phyloP scores from a whole-genome alignment of 139 green algal species.

The Volvox reticuliferus region DNA sequence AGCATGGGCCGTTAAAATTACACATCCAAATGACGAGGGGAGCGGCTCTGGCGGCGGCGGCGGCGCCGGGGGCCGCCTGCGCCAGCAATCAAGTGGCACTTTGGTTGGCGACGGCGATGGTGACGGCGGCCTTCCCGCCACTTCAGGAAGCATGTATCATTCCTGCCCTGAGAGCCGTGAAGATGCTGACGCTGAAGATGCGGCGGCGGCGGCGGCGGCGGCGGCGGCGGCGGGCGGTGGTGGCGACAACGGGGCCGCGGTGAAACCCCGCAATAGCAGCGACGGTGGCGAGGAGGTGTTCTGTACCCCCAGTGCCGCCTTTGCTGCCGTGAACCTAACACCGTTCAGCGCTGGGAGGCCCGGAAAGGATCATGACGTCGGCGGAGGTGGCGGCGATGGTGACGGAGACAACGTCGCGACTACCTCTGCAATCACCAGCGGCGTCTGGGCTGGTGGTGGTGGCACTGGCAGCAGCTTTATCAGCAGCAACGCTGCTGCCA shows the following conservation, averaged over 20 bases:
- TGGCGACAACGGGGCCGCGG: too few species aligned
- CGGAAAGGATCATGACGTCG: not conserved
- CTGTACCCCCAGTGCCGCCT: conserved; percentile 1
- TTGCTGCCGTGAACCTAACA: not conserved
- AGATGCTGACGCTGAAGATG: not conserved
- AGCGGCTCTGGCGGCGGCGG: not conserved
- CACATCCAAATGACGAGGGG: not conserved
- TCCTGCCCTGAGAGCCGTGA: not conserved
- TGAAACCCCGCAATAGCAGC: not conserved
- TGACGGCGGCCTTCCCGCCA: not conserved
- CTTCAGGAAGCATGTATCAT: not conserved
- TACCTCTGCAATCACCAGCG: not conserved
- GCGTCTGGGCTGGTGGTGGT: not conserved
- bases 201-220: not conserved
- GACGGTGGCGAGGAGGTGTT: not conserved
- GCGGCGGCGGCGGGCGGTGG: not conserved
- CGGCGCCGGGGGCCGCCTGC: not conserved
- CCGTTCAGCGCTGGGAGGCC: not conserved
- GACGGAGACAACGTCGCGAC: not conserved
- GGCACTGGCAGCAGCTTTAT: not conserved
- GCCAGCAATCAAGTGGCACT: not conserved
- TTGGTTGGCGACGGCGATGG: not conserved
- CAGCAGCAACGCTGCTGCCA: not conserved
- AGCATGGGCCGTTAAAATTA: not conserved
- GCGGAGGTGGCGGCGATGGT: not conserved